Evolutionary conservation across 768 basidiomycete species (phyloP), one percentile per base, ranked within the genome.

Genomic region (Suillus decipiens): DNA sequence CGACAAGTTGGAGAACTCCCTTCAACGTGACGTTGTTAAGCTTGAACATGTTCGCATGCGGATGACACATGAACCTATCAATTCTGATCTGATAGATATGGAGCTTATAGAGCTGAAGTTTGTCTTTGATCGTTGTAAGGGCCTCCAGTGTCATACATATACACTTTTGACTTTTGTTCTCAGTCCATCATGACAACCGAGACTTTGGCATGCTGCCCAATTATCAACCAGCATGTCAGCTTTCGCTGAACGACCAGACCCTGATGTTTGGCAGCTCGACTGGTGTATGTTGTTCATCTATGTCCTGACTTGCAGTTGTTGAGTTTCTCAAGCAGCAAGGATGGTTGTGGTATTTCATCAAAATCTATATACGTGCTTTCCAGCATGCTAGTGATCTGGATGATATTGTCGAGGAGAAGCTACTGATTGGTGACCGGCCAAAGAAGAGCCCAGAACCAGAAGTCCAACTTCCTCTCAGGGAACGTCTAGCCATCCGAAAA

Each of bases 1-100:
- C 71, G 87, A 90, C 57, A 82, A 85, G 43, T 77, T 96, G 10
- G 91, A 94, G 64, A 90, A 89, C 72, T 96, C 94, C 5, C 80
- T 96, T 10, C 91, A 95, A 72, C 84, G 93, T 31, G 92, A 95
- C 66, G 81, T 90, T 17, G 82, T 90, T 66, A 90, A 92, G 71
- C 77, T 95, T 67, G 94, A 96, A 72, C 87, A 94, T 70, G 83
- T 94, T 41, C 85, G 93, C 60, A 93, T 95, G 89, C 86, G 90
- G 22, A 77, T 94, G 14, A 78, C 88, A 1, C 89, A 93, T 60
- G 94, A 95, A 71, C 77, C 80, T 19, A 80, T 92, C 59, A 84
- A 79, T 51, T 81, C 88, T 9, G 90, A 93, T 64, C 77, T 90
- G 56, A 82, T 93, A 64, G 90, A 92, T 65, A 87, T 89, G 84